Evolutionary conservation across 257 asterid genomes (phyloP).

Genomic region (Pogostemon cablin): DNA sequence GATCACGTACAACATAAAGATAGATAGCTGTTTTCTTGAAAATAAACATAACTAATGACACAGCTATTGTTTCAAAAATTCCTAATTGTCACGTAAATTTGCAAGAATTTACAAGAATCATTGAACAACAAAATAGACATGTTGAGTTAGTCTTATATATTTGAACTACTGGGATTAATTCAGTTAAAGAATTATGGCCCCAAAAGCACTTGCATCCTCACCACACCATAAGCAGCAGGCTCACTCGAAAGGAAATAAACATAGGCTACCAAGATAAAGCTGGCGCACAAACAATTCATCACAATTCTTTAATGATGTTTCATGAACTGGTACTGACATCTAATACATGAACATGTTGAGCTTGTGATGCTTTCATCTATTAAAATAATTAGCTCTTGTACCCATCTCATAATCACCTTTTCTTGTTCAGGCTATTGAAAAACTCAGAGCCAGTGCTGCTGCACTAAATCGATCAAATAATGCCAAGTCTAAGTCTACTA

Average conservation of each 20-base stretch:
- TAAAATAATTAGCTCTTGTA: constrained; percentile 12
- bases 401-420: constrained; percentile 26
- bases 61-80: not conserved
- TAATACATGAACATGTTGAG: constrained; percentile 7
- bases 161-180: no score
- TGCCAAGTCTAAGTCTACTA: constrained; percentile 44
- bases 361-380: constrained; percentile 24
- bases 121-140: no score
- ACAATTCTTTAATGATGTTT: constrained; percentile 13
- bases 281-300: constrained; percentile 1
- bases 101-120: not conserved
- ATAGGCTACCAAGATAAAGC: not conserved
- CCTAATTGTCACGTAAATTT: not conserved
- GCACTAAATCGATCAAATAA: constrained; percentile 46
- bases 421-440: constrained; percentile 65
- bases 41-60: not conserved
- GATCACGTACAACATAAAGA: not conserved
- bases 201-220: no score
- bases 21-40: not conserved
- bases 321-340: no score
- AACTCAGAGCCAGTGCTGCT: constrained; percentile 78
- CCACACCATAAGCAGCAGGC: no score
- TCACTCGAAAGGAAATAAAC: not conserved
- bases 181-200: no score
- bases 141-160: no score